Evolutionary conservation across 208 protist species (phyloP), one percentile per base, ranked within the genome.

Genomic region (Crithidia sp.): DNA sequence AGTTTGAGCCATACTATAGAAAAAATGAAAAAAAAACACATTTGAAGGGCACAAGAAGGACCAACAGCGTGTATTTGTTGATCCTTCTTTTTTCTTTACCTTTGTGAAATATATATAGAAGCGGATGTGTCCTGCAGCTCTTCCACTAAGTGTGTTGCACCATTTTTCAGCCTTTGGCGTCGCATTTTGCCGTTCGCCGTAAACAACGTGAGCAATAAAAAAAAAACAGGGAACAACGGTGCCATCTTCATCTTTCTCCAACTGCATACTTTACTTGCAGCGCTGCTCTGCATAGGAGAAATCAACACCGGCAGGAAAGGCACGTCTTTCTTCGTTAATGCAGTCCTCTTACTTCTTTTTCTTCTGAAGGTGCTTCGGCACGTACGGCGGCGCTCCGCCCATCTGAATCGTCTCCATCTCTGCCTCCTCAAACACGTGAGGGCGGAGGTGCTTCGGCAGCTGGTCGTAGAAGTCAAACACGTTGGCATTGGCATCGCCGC

Each of bases 361-460:
- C 67, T 86, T 84, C 71, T 81, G 70, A 45, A 91, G 80, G 60
- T 84, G 79, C 79, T 96, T 94, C 13, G 91, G 83, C 0, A 85
- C 79, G 77, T 96, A 96, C 50, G 91, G 88, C 10, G 79, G 74
- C 7, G 85, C 91, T n/a, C 91, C 91, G 47, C 91, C 91, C 77
- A 92, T 84, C 66, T 85, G 71, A 5, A 96, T 82, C 2, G 77
- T 76, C 43, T 96, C 91, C 45, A 94, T 94, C 71, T 94, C 91
- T 9, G 67, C 74, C 28, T 96, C 91, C 6, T 64, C 76, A 71
- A 93, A 84, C 10, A 88, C n/a, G 40, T 80, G 81, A 1, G 85
- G 87, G 37, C 78, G 86, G 7, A 96, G 81, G 36, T 85, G 77
- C 17, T 67, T 59, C 17, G 91, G 91, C 9, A 96, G 81, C 41